Evolutionary conservation across 2,329 filamentous ascomycete species (phyloP).

Genomic region (Scedosporium apiospermum): DNA sequence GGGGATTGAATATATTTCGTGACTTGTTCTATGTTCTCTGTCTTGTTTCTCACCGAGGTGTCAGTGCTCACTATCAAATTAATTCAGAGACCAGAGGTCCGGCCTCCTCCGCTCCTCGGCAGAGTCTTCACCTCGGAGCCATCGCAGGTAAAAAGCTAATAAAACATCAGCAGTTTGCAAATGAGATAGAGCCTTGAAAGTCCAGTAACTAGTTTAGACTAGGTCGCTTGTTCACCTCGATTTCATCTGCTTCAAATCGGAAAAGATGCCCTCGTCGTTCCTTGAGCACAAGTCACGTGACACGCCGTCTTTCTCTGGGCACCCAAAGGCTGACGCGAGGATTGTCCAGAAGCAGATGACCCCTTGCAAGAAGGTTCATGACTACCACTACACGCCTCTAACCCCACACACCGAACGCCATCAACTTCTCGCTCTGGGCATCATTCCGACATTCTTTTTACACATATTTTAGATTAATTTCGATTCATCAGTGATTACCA

Average conservation of each 20-base stretch:
- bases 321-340: constrained; percentile 6
- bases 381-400: constrained; percentile 6
- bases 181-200: too few species aligned
- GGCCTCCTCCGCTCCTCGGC: too few species aligned
- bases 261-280: not conserved
- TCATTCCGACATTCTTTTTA: constrained; percentile 5
- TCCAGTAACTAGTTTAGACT: too few species aligned
- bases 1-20: not conserved
- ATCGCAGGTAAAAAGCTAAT: not conserved
- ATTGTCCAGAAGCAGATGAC: constrained; percentile 1
- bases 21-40: too few species aligned
- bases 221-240: not conserved
- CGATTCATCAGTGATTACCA: not conserved
- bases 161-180: not conserved
- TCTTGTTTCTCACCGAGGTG: too few species aligned
- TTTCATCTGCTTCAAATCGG: not conserved
- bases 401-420: constrained; percentile 6
- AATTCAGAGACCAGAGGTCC: too few species aligned
- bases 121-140: not conserved
- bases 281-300: not conserved
- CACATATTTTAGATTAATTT: constrained; percentile 1
- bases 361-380: constrained; percentile 2
- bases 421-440: constrained; percentile 2
- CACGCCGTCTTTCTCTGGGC: not conserved
- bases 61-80: too few species aligned